phyloP scores from a whole-genome alignment of 2,329 filamentous ascomycete species.

The Pseudogymnoascus sp. region DNA sequence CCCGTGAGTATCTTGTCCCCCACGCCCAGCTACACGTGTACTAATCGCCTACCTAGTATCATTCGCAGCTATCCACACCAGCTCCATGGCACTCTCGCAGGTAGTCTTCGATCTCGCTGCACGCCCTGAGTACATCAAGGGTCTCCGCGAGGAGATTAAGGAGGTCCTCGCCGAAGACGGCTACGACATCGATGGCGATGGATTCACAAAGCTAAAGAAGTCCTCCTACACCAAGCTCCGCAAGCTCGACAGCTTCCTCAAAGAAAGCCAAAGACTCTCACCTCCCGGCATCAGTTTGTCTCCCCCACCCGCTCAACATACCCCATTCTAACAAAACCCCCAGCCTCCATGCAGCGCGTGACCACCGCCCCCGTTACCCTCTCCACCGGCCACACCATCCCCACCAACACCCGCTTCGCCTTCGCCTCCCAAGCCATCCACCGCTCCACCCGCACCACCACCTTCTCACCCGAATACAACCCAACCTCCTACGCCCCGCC shows the following conservation, averaged over 20 bases:
- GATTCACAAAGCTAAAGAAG: slow-evolving; percentile 29
- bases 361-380: slow-evolving; percentile 23
- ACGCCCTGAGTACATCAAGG: slow-evolving; percentile 34
- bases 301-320: neutral
- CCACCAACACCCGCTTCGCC: slow-evolving; percentile 23
- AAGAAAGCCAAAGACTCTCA: slow-evolving; percentile 32
- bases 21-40: slow-evolving; percentile 1
- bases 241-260: slow-evolving; percentile 35
- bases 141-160: slow-evolving; percentile 21
- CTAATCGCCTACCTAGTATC: slow-evolving; percentile 24
- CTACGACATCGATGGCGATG: slow-evolving; percentile 41
- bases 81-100: slow-evolving; percentile 37
- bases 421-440: slow-evolving; percentile 26
- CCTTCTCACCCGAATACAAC: slow-evolving; percentile 23
- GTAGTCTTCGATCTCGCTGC: slow-evolving; percentile 44
- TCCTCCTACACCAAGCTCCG: slow-evolving; percentile 19
- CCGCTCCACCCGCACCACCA: slow-evolving; percentile 19
- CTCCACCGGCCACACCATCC: slow-evolving; percentile 29
- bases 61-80: slow-evolving; percentile 45
- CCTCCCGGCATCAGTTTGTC: slow-evolving; percentile 26
- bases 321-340: neutral
- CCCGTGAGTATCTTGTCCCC: slow-evolving; percentile 2
- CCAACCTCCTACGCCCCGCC: slow-evolving; percentile 10
- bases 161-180: slow-evolving; percentile 30
- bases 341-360: slow-evolving; percentile 19